Base-by-base conservation (phyloP, 768 basidiomycete species). In the Tricholoma matsutake region DNA sequence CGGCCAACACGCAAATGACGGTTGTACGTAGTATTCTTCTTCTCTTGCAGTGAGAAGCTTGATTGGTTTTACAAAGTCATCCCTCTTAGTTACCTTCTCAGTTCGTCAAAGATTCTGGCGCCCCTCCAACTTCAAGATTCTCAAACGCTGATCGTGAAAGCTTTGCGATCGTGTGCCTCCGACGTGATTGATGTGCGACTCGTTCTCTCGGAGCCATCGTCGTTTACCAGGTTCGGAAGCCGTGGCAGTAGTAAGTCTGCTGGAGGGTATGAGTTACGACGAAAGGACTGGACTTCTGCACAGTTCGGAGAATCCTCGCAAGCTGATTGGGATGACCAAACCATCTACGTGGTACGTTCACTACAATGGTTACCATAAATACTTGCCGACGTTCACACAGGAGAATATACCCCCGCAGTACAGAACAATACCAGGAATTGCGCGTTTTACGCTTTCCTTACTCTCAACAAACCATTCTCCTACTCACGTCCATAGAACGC, bases 191-290 rank as follows among this genome's bases (percentile, higher is more conserved):
- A 92, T 54, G 75, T 88, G 0, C 82, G 88, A 6, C 81, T 94
- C 75, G 75, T 84, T 0, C 77, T 89, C 22, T 75, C 80, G 0
- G 70, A 69, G 4, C 79, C 78, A 10, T 75, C 78, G 11, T 68
- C 74, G 54, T 75, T 77, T 22, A 68, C 64, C 4, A 80, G 81
- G 73, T 65, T 57, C 62, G 65, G 56, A 7, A 54, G 55, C n/a
- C 39, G 20, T n/a, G 34, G 54, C 39, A 43, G 9, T 16, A 35
- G 59, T 49, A 72, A 74, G 14, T 76, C 75, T 28, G 58, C 69
- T 5, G 86, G 86, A 1, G 83, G 84, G 11, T 93, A 88, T 63
- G 86, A 92, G 75, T 73, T 91, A 10, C 80, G 89, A 11, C 73
- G 85, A 59, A 83, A 79, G 60, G 77, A 78, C 60, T 81, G 79